Evolutionary conservation across 148 eudicot genomes (phyloP).

Genomic region (Spergularia marina): DNA sequence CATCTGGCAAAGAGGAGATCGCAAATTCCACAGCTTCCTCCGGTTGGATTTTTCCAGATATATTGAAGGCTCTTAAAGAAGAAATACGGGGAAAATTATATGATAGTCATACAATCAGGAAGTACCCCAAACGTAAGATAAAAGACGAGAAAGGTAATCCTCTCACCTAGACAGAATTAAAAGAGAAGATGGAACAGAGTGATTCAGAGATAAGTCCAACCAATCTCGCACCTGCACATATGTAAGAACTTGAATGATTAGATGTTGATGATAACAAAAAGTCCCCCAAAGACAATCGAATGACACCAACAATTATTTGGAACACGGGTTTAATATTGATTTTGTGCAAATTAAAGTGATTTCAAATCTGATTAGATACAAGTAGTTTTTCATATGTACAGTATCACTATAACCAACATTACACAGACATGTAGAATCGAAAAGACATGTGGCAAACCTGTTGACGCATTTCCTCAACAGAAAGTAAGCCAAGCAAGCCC

Average conservation of each 20-base stretch:
- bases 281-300: not conserved
- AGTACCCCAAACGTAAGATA: slow-evolving; percentile 8
- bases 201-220: slow-evolving; percentile 76
- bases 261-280: slow-evolving; percentile 1
- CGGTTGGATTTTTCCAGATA: slow-evolving; percentile 64
- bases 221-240: slow-evolving; percentile 66
- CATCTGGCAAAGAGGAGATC: slow-evolving; percentile 77
- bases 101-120: slow-evolving; percentile 14
- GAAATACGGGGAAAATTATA: slow-evolving; percentile 4
- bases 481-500: slow-evolving; percentile 65
- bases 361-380: not conserved
- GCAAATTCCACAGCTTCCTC: slow-evolving; percentile 79
- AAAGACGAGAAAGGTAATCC: slow-evolving; percentile 1
- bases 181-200: slow-evolving; percentile 76
- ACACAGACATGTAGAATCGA: not conserved
- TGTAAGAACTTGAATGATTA: slow-evolving; percentile 5
- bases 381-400: not conserved
- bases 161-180: slow-evolving; percentile 69
- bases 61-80: slow-evolving; percentile 61
- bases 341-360: not conserved
- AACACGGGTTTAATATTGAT: not conserved
- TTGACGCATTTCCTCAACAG: slow-evolving; percentile 82
- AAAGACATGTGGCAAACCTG: slow-evolving; percentile 42
- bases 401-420: slow-evolving; percentile 6
- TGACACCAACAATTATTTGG: not conserved